phyloP scores from a whole-genome alignment of 805 yeast genomes.

The Cyberlindnera xishuangbannaensis region DNA sequence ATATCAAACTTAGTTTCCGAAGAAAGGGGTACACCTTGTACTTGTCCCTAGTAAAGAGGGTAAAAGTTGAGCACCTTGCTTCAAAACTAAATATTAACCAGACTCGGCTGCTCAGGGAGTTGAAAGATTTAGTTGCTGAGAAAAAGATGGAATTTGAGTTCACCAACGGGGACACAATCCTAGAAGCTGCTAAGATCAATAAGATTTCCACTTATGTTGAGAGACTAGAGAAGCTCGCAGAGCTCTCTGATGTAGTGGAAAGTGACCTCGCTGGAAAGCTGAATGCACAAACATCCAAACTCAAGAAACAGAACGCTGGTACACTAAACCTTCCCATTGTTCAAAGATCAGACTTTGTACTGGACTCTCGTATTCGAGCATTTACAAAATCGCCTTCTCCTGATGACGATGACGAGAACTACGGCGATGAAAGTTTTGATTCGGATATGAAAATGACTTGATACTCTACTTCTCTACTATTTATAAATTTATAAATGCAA shows the following conservation, averaged over 20 bases:
- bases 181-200: conserved; percentile 12
- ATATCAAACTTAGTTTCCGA: conserved; percentile 23
- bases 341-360: too few species aligned
- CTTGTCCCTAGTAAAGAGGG: conserved; percentile 26
- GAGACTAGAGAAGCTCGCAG: conserved; percentile 16
- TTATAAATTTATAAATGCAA: too few species aligned
- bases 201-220: conserved; percentile 12
- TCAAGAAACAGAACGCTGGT: too few species aligned
- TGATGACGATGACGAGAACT: too few species aligned
- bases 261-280: not conserved
- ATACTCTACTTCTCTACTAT: too few species aligned
- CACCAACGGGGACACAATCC: conserved; percentile 10
- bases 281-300: not conserved
- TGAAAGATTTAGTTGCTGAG: conserved; percentile 13
- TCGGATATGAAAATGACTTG: too few species aligned
- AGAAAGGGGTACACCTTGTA: conserved; percentile 28
- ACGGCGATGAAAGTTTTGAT: too few species aligned
- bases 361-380: too few species aligned
- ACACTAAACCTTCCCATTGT: too few species aligned
- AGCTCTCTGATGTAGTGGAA: conserved; percentile 18
- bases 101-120: conserved; percentile 12
- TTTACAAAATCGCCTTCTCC: too few species aligned
- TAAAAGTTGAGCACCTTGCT: conserved; percentile 15
- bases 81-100: conserved; percentile 14
- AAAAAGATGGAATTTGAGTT: conserved; percentile 12